Conservation (phyloP, 1,284 basidiomycete genomes). For the Heterobasidion occidentale region DNA sequence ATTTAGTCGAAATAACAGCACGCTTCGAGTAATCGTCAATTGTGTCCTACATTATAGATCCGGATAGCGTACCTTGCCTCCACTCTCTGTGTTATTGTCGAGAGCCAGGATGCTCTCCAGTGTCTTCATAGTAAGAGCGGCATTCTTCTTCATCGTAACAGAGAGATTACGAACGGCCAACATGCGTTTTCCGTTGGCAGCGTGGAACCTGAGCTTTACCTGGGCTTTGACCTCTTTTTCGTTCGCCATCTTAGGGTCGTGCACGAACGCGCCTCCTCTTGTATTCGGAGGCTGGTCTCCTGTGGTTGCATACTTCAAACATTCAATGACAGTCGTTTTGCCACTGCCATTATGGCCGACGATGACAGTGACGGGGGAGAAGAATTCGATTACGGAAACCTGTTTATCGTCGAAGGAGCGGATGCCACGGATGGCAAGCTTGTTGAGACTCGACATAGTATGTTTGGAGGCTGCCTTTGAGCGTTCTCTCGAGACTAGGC, state of each 20-base stretch:
- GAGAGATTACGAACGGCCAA: slow-evolving; percentile 91
- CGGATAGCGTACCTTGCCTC: slow-evolving; percentile 57
- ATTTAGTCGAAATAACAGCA: slow-evolving; percentile 84
- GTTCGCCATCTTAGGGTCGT: slow-evolving; percentile 98
- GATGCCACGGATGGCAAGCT: slow-evolving; percentile 82
- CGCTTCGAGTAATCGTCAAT: not conserved
- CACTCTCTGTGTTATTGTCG: slow-evolving; percentile 63
- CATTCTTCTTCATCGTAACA: slow-evolving; percentile 87
- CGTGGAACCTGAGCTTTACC: slow-evolving; percentile 90
- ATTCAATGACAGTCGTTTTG: slow-evolving; percentile 99
- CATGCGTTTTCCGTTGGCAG: slow-evolving; percentile 85
- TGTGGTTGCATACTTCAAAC: slow-evolving; percentile 97
- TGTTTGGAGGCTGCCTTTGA: not conserved
- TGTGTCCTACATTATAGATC: not conserved
- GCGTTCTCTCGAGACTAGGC: not conserved
- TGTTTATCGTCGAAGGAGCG: slow-evolving; percentile 94
- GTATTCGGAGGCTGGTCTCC: slow-evolving; percentile 98
- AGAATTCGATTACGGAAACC: slow-evolving; percentile 94
- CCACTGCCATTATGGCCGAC: slow-evolving; percentile 98
- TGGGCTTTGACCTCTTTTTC: slow-evolving; percentile 99
- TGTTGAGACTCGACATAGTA: slow-evolving; percentile 78
- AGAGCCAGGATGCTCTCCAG: slow-evolving; percentile 85
- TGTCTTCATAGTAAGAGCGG: slow-evolving; percentile 93
- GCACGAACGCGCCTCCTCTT: slow-evolving; percentile 95
- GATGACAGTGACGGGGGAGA: slow-evolving; percentile 95